Evolutionary conservation across 352 stramenopile genomes (phyloP).

Genomic region (Phytophthora sp.): DNA sequence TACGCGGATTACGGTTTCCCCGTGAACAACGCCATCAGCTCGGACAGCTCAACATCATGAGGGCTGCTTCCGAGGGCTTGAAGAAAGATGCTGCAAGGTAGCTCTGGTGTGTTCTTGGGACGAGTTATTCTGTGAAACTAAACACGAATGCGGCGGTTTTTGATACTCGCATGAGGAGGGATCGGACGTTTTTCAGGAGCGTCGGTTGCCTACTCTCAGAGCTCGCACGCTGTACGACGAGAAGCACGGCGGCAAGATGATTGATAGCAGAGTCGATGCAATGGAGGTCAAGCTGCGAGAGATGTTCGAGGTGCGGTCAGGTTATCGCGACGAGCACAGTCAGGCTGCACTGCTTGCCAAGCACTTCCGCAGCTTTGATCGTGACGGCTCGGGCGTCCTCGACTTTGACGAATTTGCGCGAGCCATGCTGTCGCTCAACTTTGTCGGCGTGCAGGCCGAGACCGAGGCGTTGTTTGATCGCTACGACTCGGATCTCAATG

Average conservation of each 20-base stretch:
- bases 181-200: neutral
- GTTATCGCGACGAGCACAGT: conserved; percentile 61
- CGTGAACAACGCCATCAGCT: too few species aligned
- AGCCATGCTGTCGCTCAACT: conserved; percentile 88
- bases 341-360: conserved; percentile 64
- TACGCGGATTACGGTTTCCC: too few species aligned
- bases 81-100: too few species aligned
- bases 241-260: too few species aligned
- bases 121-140: too few species aligned
- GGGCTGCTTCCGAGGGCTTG: too few species aligned
- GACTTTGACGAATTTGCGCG: conserved; percentile 91
- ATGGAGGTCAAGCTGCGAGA: conserved; percentile 62
- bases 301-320: conserved; percentile 77
- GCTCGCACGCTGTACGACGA: too few species aligned
- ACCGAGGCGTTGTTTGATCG: conserved; percentile 88
- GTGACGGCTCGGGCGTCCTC: conserved; percentile 67
- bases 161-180: too few species aligned
- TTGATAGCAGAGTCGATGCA: conserved; percentile 50
- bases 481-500: conserved; percentile 86
- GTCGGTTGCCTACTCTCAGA: neutral
- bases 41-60: too few species aligned
- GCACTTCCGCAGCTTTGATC: conserved; percentile 84
- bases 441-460: conserved; percentile 88
- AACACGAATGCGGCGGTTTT: too few species aligned
- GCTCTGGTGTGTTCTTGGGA: too few species aligned